Percentiles rank a stretch among this genome's conserved stretches.
Conservation (phyloP, 306 rosid species). For the Erythrophleum fordii region DNA sequence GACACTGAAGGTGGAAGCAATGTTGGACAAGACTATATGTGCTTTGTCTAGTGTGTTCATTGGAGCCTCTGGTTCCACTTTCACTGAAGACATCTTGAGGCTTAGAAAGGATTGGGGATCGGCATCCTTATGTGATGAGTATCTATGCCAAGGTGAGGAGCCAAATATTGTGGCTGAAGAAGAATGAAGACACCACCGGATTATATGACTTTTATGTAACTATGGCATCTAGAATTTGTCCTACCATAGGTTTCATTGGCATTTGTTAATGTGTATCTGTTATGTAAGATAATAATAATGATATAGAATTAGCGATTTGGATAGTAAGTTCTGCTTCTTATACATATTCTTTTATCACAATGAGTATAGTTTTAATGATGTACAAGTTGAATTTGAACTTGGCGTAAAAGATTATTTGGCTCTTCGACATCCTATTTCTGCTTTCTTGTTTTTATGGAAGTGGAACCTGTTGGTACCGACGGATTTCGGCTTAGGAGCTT, state of each 20-base stretch:
- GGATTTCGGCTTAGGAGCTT: not conserved
- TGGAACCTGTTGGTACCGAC: not conserved
- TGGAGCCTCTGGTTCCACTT: slow-evolving; percentile 87
- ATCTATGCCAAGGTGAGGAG: slow-evolving; percentile 82
- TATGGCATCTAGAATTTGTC: not conserved
- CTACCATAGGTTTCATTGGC: slow-evolving; percentile 32
- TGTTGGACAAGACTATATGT: slow-evolving; percentile 87
- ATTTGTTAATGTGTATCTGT: slow-evolving; percentile 42
- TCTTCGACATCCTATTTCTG: not conserved
- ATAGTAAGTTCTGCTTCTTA: slow-evolving; percentile 5
- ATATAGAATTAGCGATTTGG: slow-evolving; percentile 40
- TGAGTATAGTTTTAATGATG: slow-evolving; percentile 23
- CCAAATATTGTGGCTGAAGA: slow-evolving; percentile 73
- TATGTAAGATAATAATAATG: slow-evolving; percentile 55
- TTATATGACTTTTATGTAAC: slow-evolving; percentile 25
- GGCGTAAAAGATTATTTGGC: not conserved
- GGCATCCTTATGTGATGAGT: slow-evolving; percentile 76
- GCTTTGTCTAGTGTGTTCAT: slow-evolving; percentile 81
- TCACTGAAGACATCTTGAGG: slow-evolving; percentile 84
- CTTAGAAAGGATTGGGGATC: slow-evolving; percentile 85
- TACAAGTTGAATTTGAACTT: not conserved
- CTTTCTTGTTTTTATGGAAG: not conserved
- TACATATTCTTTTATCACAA: slow-evolving; percentile 7
- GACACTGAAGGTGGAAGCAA: slow-evolving; percentile 76
- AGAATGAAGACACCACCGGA: slow-evolving; percentile 48